These are phyloP conservation scores for Coprinellus aureogranulatus DNA, from an alignment of 768 basidiomycete species.

Conservation along the genomic window DNA sequence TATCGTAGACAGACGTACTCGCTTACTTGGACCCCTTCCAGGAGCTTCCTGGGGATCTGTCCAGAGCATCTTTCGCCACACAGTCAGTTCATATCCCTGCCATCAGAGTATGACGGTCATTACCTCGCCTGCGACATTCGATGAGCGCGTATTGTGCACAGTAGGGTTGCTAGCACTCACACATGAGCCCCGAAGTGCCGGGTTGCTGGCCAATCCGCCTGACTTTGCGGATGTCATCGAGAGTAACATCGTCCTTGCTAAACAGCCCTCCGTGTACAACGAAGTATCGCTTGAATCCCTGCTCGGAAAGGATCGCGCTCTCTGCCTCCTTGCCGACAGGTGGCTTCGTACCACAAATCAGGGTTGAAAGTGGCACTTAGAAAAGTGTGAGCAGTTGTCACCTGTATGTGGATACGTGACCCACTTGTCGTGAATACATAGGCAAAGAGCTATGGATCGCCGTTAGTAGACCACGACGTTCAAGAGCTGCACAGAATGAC, in stretches of 20 bases:
- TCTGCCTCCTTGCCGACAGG: slow-evolving; percentile 36
- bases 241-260: slow-evolving; percentile 90
- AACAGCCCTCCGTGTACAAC: slow-evolving; percentile 96
- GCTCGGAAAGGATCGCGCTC: slow-evolving; percentile 72
- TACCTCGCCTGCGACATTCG: slow-evolving; percentile 59
- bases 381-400: background rate
- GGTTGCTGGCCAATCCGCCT: slow-evolving; percentile 87
- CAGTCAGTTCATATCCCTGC: slow-evolving; percentile 12
- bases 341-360: slow-evolving; percentile 73
- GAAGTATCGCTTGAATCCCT: slow-evolving; percentile 86
- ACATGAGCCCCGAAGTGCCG: slow-evolving; percentile 93
- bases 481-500: slow-evolving; percentile 7
- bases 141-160: slow-evolving; percentile 4
- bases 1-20: slow-evolving; percentile 46
- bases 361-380: slow-evolving; percentile 85
- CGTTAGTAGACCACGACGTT: background rate
- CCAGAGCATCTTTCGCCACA: slow-evolving; percentile 71
- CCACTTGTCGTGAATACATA: slow-evolving; percentile 88
- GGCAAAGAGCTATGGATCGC: slow-evolving; percentile 68
- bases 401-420: slow-evolving; percentile 20
- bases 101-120: slow-evolving; percentile 3
- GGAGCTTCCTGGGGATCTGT: slow-evolving; percentile 89
- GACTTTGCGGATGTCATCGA: slow-evolving; percentile 89
- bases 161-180: too few relatives aligned
- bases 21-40: slow-evolving; percentile 94